phyloP scores from a whole-genome alignment of 1,284 basidiomycete genomes.

The Bondarzewia mesenterica region DNA sequence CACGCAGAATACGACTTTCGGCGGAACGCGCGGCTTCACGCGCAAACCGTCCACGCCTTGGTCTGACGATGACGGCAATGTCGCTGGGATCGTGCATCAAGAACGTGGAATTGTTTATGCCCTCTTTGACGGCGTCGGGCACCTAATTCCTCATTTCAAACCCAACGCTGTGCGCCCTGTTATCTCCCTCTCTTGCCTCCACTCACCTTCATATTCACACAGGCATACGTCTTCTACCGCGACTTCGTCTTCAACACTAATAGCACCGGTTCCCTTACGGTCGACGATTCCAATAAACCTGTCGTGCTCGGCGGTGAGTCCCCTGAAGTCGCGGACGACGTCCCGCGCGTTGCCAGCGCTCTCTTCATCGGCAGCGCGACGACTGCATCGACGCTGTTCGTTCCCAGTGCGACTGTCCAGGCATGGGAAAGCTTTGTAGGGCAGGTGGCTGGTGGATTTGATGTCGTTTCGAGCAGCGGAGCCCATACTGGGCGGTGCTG shows the following conservation, averaged over 20 bases:
- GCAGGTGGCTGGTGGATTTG: no score
- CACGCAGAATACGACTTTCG: slow-evolving; percentile 63
- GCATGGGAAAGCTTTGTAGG: slow-evolving; percentile 37
- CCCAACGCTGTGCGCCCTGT: slow-evolving; percentile 40
- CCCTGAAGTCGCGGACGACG: slow-evolving; percentile 27
- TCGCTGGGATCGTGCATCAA: slow-evolving; percentile 64
- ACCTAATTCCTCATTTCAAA: slow-evolving; percentile 41
- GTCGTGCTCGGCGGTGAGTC: slow-evolving; percentile 49
- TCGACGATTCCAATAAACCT: slow-evolving; percentile 8
- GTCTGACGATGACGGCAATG: slow-evolving; percentile 47
- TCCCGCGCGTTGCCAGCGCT: slow-evolving; percentile 39
- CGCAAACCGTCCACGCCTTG: slow-evolving; percentile 59
- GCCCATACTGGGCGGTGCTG: no score
- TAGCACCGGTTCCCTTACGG: slow-evolving; percentile 8
- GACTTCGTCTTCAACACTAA: slow-evolving; percentile 10
- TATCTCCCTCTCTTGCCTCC: background rate
- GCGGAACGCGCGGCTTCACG: slow-evolving; percentile 65
- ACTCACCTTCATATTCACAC: background rate
- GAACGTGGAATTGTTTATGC: slow-evolving; percentile 63
- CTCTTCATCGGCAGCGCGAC: slow-evolving; percentile 45
- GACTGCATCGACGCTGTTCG: slow-evolving; percentile 41
- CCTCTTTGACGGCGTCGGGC: slow-evolving; percentile 48
- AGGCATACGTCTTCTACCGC: slow-evolving; percentile 11
- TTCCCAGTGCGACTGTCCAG: slow-evolving; percentile 42
- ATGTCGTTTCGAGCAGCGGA: no score